Percentiles rank a stretch among this genome's conserved stretches.
Evolutionary conservation across 2,329 filamentous ascomycete genomes (phyloP).

Genomic region (Fusarium sp.): DNA sequence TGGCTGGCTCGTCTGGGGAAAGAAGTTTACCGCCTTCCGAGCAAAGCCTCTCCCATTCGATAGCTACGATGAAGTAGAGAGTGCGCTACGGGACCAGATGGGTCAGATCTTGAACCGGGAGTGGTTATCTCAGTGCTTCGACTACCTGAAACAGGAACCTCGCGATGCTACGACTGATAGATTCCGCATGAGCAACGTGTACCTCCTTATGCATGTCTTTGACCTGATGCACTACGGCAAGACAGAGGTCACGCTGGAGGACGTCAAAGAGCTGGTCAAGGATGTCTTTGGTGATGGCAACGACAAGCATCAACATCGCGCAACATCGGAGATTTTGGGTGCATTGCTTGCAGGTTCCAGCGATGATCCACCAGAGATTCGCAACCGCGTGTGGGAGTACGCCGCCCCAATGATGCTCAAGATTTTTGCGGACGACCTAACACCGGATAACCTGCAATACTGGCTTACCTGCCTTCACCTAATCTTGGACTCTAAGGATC

Average conservation of each 20-base stretch:
- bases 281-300: constrained; percentile 90
- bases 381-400: constrained; percentile 86
- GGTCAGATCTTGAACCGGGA: constrained; percentile 82
- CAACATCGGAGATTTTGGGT: constrained; percentile 92
- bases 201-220: constrained; percentile 89
- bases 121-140: constrained; percentile 91
- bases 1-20: constrained; percentile 96
- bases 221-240: constrained; percentile 87
- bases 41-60: constrained; percentile 76
- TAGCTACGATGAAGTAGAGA: constrained; percentile 84
- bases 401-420: constrained; percentile 88
- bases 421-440: constrained; percentile 91
- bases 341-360: constrained; percentile 84
- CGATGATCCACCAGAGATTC: constrained; percentile 79
- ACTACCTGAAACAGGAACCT: constrained; percentile 95
- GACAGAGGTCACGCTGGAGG: constrained; percentile 83
- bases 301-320: constrained; percentile 97
- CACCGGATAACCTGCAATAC: constrained; percentile 92
- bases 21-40: constrained; percentile 83
- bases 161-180: constrained; percentile 84
- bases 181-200: constrained; percentile 89
- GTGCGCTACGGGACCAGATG: constrained; percentile 79
- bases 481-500: constrained; percentile 88
- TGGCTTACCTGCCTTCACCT: constrained; percentile 96
- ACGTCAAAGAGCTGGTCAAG: constrained; percentile 84